Conservation (phyloP, 441 rosid species). For the Lagerstroemia fauriei region DNA sequence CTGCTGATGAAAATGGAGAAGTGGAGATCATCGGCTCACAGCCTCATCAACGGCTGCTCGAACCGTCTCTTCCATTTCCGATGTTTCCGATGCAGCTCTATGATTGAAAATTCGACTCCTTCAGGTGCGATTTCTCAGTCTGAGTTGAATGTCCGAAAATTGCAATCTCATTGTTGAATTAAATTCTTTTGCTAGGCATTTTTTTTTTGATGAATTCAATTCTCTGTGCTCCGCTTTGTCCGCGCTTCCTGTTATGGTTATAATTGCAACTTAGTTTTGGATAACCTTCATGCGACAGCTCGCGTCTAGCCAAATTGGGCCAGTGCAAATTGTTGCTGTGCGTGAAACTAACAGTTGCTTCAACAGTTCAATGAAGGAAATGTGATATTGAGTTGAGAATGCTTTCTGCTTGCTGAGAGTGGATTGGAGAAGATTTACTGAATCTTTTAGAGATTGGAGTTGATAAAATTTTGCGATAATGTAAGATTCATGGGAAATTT, state of each 20-base stretch:
- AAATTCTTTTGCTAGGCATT: too few relatives aligned
- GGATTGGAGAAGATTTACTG: too few relatives aligned
- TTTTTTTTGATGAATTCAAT: too few relatives aligned
- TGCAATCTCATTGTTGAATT: background rate
- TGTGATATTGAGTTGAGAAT: background rate
- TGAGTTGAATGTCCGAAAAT: background rate
- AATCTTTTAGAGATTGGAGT: too few relatives aligned
- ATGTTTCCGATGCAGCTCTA: background rate
- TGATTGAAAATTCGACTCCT: background rate
- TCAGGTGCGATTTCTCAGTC: constrained; percentile 9
- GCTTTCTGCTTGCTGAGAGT: too few relatives aligned
- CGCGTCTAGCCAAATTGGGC: background rate
- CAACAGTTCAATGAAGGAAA: background rate
- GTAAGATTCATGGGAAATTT: too few relatives aligned
- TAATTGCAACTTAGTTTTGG: background rate
- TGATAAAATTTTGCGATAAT: too few relatives aligned
- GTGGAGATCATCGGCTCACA: constrained; percentile 16
- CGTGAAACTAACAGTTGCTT: background rate
- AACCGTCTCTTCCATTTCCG: background rate
- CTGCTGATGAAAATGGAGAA: constrained; percentile 21
- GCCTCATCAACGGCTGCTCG: constrained; percentile 4
- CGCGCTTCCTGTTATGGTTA: background rate
- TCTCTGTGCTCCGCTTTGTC: background rate
- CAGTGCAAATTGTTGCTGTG: background rate
- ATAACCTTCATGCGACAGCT: too few relatives aligned